phyloP scores from a whole-genome alignment of 345 rosid genomes.

The Citrus australasica region DNA sequence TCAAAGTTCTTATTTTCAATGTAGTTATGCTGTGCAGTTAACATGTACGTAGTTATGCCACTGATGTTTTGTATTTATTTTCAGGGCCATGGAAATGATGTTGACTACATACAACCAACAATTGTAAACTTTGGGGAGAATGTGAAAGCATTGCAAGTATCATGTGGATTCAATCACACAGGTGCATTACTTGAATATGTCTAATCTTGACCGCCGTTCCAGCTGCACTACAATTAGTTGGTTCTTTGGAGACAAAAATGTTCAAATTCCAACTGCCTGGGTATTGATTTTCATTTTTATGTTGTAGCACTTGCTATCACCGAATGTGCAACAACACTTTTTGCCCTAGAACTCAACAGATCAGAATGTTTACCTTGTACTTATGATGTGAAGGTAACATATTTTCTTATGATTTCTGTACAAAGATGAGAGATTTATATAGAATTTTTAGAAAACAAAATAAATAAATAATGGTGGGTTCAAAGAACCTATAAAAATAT shows the following conservation, averaged over 20 bases:
- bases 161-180: conserved; percentile 93
- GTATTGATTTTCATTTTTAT: background rate
- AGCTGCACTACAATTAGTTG: background rate
- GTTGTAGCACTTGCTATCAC: no score
- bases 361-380: no score
- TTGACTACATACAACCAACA: conserved; percentile 61
- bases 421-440: no score
- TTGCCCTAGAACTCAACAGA: no score
- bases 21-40: background rate
- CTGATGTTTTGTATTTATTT: background rate
- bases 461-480: no score
- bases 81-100: conserved; percentile 92
- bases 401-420: no score
- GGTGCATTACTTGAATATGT: conserved; percentile 62
- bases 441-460: no score
- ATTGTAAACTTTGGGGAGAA: conserved; percentile 47
- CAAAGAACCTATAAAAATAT: no score
- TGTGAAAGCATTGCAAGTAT: conserved; percentile 64
- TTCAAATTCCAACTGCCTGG: background rate
- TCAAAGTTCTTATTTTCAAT: background rate
- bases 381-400: no score
- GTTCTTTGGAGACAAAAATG: no score
- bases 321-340: no score
- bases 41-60: background rate
- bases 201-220: conserved; percentile 8